A percentile compares a stretch with the other conserved stretches of the same genome.
phyloP scores from a whole-genome alignment of 192 early-diverging fungal species.

The Gamsiella multidivaricata region DNA sequence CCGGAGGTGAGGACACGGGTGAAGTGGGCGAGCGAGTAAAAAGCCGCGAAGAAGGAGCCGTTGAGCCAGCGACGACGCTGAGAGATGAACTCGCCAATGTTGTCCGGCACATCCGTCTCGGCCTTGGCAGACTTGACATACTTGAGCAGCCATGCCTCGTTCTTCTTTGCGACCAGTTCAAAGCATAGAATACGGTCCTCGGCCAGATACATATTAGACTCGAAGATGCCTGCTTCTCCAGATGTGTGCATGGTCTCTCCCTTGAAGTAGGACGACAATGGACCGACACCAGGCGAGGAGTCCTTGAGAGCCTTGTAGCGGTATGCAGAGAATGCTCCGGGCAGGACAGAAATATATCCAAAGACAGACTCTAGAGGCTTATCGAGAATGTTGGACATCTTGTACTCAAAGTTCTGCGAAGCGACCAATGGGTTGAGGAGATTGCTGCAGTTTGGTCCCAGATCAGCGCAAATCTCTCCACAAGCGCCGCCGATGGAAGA shows the following conservation, averaged over 20 bases:
- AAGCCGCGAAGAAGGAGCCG: slow-evolving; percentile 90
- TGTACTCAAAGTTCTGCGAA: slow-evolving; percentile 98
- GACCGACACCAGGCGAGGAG: slow-evolving; percentile 66
- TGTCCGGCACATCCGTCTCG: slow-evolving; percentile 95
- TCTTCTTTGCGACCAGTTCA: slow-evolving; percentile 88
- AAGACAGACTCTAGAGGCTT: slow-evolving; percentile 96
- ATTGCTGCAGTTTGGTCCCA: slow-evolving; percentile 74
- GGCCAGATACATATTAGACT: slow-evolving; percentile 94
- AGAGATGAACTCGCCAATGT: slow-evolving; percentile 88
- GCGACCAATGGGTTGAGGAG: slow-evolving; percentile 89
- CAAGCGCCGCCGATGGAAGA: slow-evolving; percentile 90
- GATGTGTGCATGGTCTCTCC: slow-evolving; percentile 83
- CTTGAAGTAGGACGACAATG: slow-evolving; percentile 89
- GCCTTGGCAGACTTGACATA: slow-evolving; percentile 92
- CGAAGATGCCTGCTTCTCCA: slow-evolving; percentile 73
- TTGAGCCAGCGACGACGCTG: slow-evolving; percentile 95
- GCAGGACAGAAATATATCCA: slow-evolving; percentile 96
- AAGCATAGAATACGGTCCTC: slow-evolving; percentile 96
- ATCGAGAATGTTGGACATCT: slow-evolving; percentile 97
- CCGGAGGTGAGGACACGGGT: slow-evolving; percentile 75
- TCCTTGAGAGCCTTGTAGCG: slow-evolving; percentile 87
- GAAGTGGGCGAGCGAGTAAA: slow-evolving; percentile 83
- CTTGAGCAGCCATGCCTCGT: slow-evolving; percentile 80
- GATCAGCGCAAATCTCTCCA: slow-evolving; percentile 91
- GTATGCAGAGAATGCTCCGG: slow-evolving; percentile 97